Conservation (phyloP, 257 asterid species). For the Solanum lycopersicoides region DNA sequence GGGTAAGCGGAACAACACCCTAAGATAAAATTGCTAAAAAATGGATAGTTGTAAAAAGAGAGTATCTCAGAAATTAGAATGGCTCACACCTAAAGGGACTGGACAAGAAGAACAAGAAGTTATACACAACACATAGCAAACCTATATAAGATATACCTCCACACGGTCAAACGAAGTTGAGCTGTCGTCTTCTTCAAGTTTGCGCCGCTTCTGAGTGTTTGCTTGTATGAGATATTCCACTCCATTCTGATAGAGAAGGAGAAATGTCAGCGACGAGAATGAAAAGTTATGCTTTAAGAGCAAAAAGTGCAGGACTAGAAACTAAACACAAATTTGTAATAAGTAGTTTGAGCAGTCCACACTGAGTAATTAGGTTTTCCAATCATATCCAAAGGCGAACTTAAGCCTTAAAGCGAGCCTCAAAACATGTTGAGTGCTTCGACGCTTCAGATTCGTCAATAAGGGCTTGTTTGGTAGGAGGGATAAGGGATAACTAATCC, state of each 20-base stretch:
- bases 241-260: conserved; percentile 45
- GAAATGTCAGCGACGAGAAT: conserved; percentile 8
- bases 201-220: conserved; percentile 81
- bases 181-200: conserved; percentile 23
- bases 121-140: background rate
- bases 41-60: background rate
- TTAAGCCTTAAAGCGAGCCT: background rate
- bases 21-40: background rate
- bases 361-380: background rate
- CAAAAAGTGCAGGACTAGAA: background rate
- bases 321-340: background rate
- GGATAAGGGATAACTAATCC: background rate
- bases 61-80: background rate
- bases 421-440: background rate
- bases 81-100: background rate
- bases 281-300: background rate
- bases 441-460: background rate
- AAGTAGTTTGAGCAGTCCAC: background rate
- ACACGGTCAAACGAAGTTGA: conserved; percentile 28
- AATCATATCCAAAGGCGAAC: background rate
- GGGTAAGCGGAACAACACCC: background rate
- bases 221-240: conserved; percentile 78
- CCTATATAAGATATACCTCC: conserved; percentile 46
- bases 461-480: background rate
- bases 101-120: background rate